Conservation (phyloP, 768 basidiomycete species). For the Hemileccinum rubropunctum region DNA sequence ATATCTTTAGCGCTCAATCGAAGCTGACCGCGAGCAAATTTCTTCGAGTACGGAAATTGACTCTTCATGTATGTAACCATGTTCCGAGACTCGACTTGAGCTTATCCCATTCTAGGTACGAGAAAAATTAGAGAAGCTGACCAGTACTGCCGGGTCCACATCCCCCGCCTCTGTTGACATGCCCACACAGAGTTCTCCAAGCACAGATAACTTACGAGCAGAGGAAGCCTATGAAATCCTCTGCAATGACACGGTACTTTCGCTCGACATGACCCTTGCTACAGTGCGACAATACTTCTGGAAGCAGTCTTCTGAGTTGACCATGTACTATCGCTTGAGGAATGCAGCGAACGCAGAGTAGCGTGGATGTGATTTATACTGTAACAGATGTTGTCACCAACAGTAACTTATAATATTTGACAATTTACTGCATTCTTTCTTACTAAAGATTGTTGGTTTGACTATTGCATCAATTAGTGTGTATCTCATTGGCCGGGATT, state of each 20-base stretch:
- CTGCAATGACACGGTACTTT: slow-evolving; percentile 81
- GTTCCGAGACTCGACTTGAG: neutral
- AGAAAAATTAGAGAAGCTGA: slow-evolving; percentile 73
- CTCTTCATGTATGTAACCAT: slow-evolving; percentile 61
- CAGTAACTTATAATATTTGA: slow-evolving; percentile 25
- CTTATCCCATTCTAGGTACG: slow-evolving; percentile 54
- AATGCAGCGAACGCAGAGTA: slow-evolving; percentile 4
- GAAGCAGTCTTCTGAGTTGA: slow-evolving; percentile 70
- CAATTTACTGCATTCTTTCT: slow-evolving; percentile 1
- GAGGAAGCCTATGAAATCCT: slow-evolving; percentile 85
- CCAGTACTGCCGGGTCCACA: slow-evolving; percentile 31
- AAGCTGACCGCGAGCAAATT: slow-evolving; percentile 88
- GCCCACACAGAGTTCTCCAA: slow-evolving; percentile 34
- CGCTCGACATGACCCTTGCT: slow-evolving; percentile 86
- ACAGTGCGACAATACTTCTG: slow-evolving; percentile 89
- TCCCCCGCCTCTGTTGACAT: slow-evolving; percentile 36
- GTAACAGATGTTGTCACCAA: neutral
- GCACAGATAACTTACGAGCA: slow-evolving; percentile 30
- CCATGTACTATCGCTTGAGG: slow-evolving; percentile 71
- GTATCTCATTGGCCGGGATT: too few species aligned
- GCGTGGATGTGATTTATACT: neutral
- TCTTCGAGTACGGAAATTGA: slow-evolving; percentile 82
- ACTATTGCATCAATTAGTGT: too few species aligned
- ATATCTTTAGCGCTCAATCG: slow-evolving; percentile 57
- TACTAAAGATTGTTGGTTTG: neutral